Evolutionary conservation across 768 basidiomycete genomes (phyloP), one percentile per base, ranked within the genome.

Genomic region (Lactifluus hygrophoroides): DNA sequence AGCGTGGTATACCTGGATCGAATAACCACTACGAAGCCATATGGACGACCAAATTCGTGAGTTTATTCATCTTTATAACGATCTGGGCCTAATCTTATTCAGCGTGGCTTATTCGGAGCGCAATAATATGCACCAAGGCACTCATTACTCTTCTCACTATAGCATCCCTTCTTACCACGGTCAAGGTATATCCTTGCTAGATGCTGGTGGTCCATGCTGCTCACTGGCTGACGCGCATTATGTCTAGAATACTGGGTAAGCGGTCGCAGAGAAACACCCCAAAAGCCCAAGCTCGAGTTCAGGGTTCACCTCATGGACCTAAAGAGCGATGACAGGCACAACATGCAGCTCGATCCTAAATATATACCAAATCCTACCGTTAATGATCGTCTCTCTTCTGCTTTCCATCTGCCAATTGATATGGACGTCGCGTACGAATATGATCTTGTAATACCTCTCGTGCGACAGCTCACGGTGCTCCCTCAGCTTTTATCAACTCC

Each of bases 401-500:
- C 9, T 7, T 62, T 64, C 37, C 6, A 51, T 17, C 1, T 64
- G 4, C 51, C 61, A 13, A 25, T 27, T 3, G 40, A 30, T 16
- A 14, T 37, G 21, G 30, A 45, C 6, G 34, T 58, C 13, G 25
- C 5, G 63, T 64, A 34, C 27, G 61, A 38, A 2, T 8, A 34
- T 44, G 30, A 35, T 23, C 6, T 30, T 2, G 13, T 44, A 7
- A 16, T 16, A 3, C 38, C 17, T 6, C n/a, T 21, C 2, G 21
- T 21, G 13, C 32, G 10, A 27, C 5, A 28, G 4, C 53, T 55
- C 14, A 52, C 38, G 6, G 5, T 10, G 3, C 1, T 19, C 23
- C 21, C 19, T 38, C 19, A 64, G 63, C 30, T 51, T 61, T 30
- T 47, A 25, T 32, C 61, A 49, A 8, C 34, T 64, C 8, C 45